phyloP scores from a whole-genome alignment of 1,284 basidiomycete genomes.

The Cryptococcus depauperatus region DNA sequence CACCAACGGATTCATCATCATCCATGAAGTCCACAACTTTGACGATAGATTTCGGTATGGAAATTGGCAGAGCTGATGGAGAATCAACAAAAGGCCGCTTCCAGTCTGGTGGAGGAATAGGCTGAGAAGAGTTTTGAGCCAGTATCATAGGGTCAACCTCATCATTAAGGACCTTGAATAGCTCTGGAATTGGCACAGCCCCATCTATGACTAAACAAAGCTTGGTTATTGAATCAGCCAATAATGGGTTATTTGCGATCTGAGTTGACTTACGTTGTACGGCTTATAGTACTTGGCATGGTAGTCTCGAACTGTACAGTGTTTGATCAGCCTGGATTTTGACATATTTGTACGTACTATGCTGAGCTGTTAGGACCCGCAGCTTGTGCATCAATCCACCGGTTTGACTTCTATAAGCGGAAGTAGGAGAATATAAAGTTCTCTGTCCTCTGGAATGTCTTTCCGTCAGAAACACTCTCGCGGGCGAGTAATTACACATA shows the following conservation, averaged over 20 bases:
- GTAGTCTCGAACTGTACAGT: constrained; percentile 68
- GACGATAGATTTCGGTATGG: constrained; percentile 53
- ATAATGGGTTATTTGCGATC: constrained; percentile 26
- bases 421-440: constrained; percentile 68
- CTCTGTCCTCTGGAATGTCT: constrained; percentile 58
- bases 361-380: constrained; percentile 74
- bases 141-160: constrained; percentile 75
- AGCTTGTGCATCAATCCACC: constrained; percentile 92
- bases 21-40: constrained; percentile 87
- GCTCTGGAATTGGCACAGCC: constrained; percentile 48
- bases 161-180: constrained; percentile 66
- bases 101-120: constrained; percentile 61
- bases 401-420: constrained; percentile 91
- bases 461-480: constrained; percentile 9
- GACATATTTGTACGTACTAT: constrained; percentile 55
- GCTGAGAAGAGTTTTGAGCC: constrained; percentile 5
- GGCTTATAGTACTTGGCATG: constrained; percentile 89
- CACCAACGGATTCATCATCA: constrained; percentile 90
- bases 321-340: constrained; percentile 2
- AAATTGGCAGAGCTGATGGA: constrained; percentile 57
- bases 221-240: constrained; percentile 49
- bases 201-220: constrained; percentile 47
- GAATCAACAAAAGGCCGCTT: constrained; percentile 93
- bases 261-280: constrained; percentile 65
- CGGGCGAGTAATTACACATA: constrained; percentile 28